These are phyloP conservation scores for Hymenoscyphus repandus DNA, from an alignment of 2,329 filamentous ascomycete genomes.

Conservation along the genomic window DNA sequence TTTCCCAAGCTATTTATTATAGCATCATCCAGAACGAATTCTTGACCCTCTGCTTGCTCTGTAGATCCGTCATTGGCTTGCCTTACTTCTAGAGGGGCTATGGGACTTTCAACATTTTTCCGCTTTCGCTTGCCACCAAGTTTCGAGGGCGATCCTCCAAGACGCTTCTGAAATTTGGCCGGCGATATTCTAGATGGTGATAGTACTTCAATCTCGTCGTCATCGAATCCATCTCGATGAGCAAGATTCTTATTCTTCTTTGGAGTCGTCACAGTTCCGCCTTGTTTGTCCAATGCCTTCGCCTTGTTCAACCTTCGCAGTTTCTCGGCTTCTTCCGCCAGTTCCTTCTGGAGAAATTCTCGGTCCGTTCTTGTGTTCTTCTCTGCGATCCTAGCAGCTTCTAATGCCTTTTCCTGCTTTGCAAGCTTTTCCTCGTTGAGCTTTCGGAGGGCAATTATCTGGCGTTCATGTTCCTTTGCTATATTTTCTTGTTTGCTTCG, in stretches of 20 bases:
- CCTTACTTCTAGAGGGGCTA: conserved; percentile 44
- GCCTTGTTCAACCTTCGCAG: conserved; percentile 36
- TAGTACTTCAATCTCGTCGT: conserved; percentile 42
- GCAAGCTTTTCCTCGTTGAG: conserved; percentile 58
- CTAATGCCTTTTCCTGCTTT: conserved; percentile 58
- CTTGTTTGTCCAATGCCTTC: conserved; percentile 38
- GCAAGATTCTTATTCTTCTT: conserved; percentile 56
- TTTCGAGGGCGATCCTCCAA: conserved; percentile 54
- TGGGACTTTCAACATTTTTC: conserved; percentile 58
- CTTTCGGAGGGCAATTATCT: conserved; percentile 57
- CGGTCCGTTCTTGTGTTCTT: conserved; percentile 63
- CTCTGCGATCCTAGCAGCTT: conserved; percentile 59
- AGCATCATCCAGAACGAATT: conserved; percentile 26
- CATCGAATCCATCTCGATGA: conserved; percentile 71
- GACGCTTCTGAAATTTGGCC: conserved; percentile 36
- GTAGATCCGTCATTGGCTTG: conserved; percentile 17
- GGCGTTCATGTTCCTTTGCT: conserved; percentile 56
- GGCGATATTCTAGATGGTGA: conserved; percentile 46
- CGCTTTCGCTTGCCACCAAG: conserved; percentile 61
- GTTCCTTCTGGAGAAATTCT: conserved; percentile 67
- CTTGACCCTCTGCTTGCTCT: conserved; percentile 13
- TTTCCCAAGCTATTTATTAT: conserved; percentile 35
- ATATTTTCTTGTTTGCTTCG: conserved; percentile 62
- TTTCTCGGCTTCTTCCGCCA: conserved; percentile 52
- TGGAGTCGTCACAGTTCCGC: conserved; percentile 45